A percentile compares a stretch with the other conserved stretches of the same genome.
Evolutionary conservation across 805 yeast genomes (phyloP).

Genomic region (Aciculoconidium aculeatum): DNA sequence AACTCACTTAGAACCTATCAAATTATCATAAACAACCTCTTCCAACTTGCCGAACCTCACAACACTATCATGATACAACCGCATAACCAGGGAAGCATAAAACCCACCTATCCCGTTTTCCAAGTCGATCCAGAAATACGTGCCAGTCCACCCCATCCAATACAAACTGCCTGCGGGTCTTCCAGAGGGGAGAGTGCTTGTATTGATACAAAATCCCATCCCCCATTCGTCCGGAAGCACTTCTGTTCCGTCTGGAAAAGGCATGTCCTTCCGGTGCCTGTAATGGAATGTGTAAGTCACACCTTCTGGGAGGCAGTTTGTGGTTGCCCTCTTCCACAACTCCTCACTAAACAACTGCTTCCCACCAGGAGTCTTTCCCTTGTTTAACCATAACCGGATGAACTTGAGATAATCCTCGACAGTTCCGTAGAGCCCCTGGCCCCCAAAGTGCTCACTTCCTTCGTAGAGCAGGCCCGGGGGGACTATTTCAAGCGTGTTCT

Average conservation of each 20-base stretch:
- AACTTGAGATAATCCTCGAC: constrained; percentile 34
- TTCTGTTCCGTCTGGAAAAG: constrained; percentile 1
- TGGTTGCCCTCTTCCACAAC: constrained; percentile 26
- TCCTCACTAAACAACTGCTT: constrained; percentile 20
- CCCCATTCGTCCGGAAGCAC: constrained; percentile 1
- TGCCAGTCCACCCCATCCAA: constrained; percentile 37
- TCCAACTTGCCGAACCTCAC: constrained; percentile 18
- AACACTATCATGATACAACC: constrained; percentile 20
- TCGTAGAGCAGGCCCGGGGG: not conserved
- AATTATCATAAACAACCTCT: constrained; percentile 16
- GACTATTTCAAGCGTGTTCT: not conserved
- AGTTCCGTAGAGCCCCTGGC: constrained; percentile 36
- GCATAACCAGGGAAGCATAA: constrained; percentile 34
- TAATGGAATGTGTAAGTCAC: constrained; percentile 1
- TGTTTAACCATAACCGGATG: constrained; percentile 33
- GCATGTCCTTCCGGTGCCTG: too few relatives aligned
- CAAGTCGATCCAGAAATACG: constrained; percentile 35
- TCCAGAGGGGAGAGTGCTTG: constrained; percentile 22
- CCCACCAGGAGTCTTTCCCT: constrained; percentile 35
- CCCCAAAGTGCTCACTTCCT: constrained; percentile 18
- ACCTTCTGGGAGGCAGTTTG: constrained; percentile 27
- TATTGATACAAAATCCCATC: constrained; percentile 8
- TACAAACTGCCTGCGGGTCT: constrained; percentile 28
- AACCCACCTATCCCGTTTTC: constrained; percentile 32
- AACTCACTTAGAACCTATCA: constrained; percentile 1